A percentile compares a stretch with the other conserved stretches of the same genome.
Conservation (phyloP, 2,329 filamentous ascomycete species). For the Fusarium metavorans region DNA sequence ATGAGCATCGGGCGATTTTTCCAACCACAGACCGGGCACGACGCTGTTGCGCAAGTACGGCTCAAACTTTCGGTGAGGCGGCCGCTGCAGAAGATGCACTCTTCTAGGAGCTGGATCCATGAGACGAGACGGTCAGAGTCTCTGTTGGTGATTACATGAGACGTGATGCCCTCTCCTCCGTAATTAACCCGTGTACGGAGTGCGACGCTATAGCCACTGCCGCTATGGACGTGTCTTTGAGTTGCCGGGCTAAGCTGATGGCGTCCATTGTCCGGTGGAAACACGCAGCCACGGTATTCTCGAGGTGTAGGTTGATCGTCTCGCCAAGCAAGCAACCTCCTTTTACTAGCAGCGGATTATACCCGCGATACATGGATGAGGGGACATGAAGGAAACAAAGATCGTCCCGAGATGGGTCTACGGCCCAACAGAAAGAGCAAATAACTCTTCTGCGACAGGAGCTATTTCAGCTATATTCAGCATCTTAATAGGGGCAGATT, state of each 20-base stretch:
- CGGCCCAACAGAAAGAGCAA: not conserved
- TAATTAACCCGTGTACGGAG: slow-evolving; percentile 17
- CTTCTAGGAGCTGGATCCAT: slow-evolving; percentile 30
- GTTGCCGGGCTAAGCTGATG: slow-evolving; percentile 23
- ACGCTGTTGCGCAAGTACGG: slow-evolving; percentile 28
- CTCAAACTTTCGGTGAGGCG: slow-evolving; percentile 37
- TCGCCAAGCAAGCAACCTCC: slow-evolving; percentile 37
- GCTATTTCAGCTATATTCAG: slow-evolving; percentile 13
- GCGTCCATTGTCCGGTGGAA: slow-evolving; percentile 11
- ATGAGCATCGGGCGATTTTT: slow-evolving; percentile 34
- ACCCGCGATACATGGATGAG: slow-evolving; percentile 35
- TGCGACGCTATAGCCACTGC: slow-evolving; percentile 14
- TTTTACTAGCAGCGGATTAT: slow-evolving; percentile 42
- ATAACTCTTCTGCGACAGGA: slow-evolving; percentile 14
- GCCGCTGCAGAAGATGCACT: slow-evolving; percentile 14
- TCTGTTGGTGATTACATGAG: slow-evolving; percentile 35
- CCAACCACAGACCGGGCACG: slow-evolving; percentile 3
- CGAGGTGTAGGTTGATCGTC: slow-evolving; percentile 8
- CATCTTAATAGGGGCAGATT: slow-evolving; percentile 17
- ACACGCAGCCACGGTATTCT: slow-evolving; percentile 21
- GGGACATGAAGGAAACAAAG: slow-evolving; percentile 33
- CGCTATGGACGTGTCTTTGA: slow-evolving; percentile 17
- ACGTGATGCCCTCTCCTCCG: slow-evolving; percentile 24
- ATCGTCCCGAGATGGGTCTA: slow-evolving; percentile 38
- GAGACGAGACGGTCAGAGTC: slow-evolving; percentile 5